Evolutionary conservation across 371 early-diverging fungal species (phyloP).

Genomic region (Mortierella sp.): DNA sequence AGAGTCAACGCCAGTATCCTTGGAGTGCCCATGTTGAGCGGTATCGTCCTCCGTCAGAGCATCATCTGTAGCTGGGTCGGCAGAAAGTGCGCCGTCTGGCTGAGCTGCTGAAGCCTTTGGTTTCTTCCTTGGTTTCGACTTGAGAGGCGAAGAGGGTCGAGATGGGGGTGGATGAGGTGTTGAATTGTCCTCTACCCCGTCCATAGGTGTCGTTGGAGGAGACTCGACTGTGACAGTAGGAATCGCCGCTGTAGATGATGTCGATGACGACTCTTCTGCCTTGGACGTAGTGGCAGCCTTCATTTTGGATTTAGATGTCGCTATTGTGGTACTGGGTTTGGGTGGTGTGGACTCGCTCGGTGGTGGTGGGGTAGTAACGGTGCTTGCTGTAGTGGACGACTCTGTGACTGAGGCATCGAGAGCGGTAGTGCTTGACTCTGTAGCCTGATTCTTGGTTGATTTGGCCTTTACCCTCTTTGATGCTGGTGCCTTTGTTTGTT

Average conservation of each 20-base stretch:
- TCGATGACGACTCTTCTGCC: neutral
- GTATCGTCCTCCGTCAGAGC: conserved; percentile 1
- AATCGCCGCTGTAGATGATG: conserved; percentile 1
- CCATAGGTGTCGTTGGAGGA: conserved; percentile 27
- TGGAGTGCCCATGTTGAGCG: neutral
- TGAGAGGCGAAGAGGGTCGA: conserved; percentile 34
- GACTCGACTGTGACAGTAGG: conserved; percentile 44
- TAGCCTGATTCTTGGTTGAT: conserved; percentile 18
- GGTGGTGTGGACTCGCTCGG: neutral
- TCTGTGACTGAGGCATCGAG: neutral
- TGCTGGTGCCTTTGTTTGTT: conserved; percentile 37
- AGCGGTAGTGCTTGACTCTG: neutral
- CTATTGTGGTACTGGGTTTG: neutral
- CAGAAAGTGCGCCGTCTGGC: neutral
- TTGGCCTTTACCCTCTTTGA: conserved; percentile 43
- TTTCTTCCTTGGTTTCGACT: conserved; percentile 28
- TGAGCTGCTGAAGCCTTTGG: neutral
- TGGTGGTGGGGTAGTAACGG: neutral
- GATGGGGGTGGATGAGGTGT: conserved; percentile 27
- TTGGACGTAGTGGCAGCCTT: neutral
- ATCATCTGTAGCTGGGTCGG: conserved; percentile 1
- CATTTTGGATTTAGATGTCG: neutral
- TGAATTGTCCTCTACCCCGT: conserved; percentile 9
- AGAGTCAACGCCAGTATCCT: neutral
- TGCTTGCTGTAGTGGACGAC: neutral